Evolutionary conservation across 2,329 filamentous ascomycete species (phyloP), one percentile per base, ranked within the genome.

Genomic region (Cryphonectria naterciae): DNA sequence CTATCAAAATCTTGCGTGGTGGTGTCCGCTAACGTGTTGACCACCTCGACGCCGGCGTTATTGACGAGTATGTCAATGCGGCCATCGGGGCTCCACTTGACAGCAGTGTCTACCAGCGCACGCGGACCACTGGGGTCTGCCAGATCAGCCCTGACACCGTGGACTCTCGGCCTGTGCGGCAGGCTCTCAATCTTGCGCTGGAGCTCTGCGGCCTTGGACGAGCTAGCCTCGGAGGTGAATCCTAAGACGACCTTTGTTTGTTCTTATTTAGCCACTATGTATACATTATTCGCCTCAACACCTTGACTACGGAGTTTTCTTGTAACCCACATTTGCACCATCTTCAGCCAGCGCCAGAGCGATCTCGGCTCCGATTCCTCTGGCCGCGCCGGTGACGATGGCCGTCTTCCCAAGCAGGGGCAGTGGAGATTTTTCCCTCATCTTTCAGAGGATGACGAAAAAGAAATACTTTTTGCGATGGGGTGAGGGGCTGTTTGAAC

Each of bases 221-320:
- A 86, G n/a, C 89, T 89, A 13, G 88, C 81, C 35, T 90, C 85
- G 1, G 90, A 89, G 72, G 91, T 85, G 76, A 91, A 92, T 1
- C 89, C 89, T 32, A 92, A 78, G 13, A 89, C 85, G 4, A 80
- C 74, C 77, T 79, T 56, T 32, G 32, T 4, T 32, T 32, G 32
- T 32, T 32, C 3, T 32, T 32, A 4, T 32, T 32, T 32, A 32
- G 32, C 3, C 32, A n/a, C 4, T 32, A 32, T 32, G 2, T 2
- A 2, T 32, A 32, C 32, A 32, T 4, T 32, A 32, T 32, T 32
- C 32, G 4, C 32, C 32, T 32, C 32, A 32, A 32, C 3, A 32
- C 32, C 32, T 32, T 4, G 32, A 32, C 0, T 4, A 32, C 32
- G 32, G 32, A 32, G 32, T 32, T 32, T 32, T 32, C 32, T 32